These are phyloP conservation scores for Halophytophthora polymorphica DNA, from an alignment of 352 stramenopile genomes.

Conservation along the genomic window DNA sequence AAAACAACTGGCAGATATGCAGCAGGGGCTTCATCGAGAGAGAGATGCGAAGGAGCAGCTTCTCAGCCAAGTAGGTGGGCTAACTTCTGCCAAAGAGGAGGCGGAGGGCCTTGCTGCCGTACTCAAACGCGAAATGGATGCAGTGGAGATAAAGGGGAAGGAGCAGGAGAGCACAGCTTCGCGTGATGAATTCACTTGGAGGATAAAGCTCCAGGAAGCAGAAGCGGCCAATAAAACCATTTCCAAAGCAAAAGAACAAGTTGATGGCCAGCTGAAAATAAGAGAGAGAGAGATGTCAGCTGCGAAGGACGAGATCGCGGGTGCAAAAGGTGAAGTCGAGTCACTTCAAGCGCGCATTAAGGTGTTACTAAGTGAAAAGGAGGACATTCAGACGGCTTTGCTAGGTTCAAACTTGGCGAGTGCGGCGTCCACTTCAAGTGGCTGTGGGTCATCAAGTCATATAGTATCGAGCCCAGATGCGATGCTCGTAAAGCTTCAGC, in stretches of 20 bases:
- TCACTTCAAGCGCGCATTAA: slow-evolving; percentile 33
- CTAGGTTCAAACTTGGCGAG: slow-evolving; percentile 28
- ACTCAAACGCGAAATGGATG: slow-evolving; percentile 16
- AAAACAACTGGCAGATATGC: slow-evolving; percentile 4
- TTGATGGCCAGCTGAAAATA: slow-evolving; percentile 25
- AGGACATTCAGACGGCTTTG: slow-evolving; percentile 32
- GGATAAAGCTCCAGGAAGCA: slow-evolving; percentile 39
- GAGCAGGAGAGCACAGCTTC: slow-evolving; percentile 5
- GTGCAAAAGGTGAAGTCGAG: slow-evolving; percentile 21
- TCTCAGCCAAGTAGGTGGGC: slow-evolving; percentile 7
- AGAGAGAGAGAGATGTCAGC: slow-evolving; percentile 28
- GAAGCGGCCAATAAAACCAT: slow-evolving; percentile 24
- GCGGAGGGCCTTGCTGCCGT: slow-evolving; percentile 8
- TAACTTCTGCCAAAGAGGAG: slow-evolving; percentile 12
- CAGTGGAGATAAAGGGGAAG: slow-evolving; percentile 19
- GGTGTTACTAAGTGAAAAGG: slow-evolving; percentile 30
- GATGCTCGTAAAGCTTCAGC: slow-evolving; percentile 62
- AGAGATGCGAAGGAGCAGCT: slow-evolving; percentile 14
- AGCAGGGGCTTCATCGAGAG: slow-evolving; percentile 15
- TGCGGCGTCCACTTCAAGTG: slow-evolving; percentile 10
- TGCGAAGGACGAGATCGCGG: slow-evolving; percentile 23
- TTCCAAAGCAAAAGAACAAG: slow-evolving; percentile 22
- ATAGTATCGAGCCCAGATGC: slow-evolving; percentile 28
- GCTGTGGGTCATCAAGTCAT: slow-evolving; percentile 8
- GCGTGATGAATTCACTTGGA: slow-evolving; percentile 25